Percentiles rank a stretch among this genome's conserved stretches.
These are phyloP conservation scores for Flaveria linearis DNA, from an alignment of 129 eudicot species.

Conservation along the genomic window DNA sequence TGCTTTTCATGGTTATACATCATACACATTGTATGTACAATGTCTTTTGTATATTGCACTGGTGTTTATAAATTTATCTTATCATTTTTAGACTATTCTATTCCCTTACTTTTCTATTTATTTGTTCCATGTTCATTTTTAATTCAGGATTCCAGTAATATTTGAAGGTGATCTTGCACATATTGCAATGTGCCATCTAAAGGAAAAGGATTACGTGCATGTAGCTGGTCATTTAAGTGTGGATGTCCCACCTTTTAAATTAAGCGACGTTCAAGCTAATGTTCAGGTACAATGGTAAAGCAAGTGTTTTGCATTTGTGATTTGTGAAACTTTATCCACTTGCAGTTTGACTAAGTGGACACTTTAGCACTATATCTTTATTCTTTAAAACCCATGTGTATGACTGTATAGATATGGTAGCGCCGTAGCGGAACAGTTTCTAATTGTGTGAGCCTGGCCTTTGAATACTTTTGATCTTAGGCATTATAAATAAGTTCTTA, in stretches of 20 bases:
- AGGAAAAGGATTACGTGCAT: conserved; percentile 65
- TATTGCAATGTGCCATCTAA: conserved; percentile 71
- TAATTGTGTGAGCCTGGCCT: neutral
- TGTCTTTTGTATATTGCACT: conserved; percentile 15
- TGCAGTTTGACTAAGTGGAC: conserved; percentile 8
- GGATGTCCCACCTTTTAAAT: conserved; percentile 49
- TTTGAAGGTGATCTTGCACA: conserved; percentile 93
- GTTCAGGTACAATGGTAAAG: conserved; percentile 49
- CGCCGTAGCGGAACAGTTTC: too few relatives aligned
- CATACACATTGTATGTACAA: conserved; percentile 12
- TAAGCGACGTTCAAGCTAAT: conserved; percentile 51
- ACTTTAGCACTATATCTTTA: neutral
- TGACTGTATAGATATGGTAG: conserved; percentile 10
- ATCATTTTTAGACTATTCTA: neutral
- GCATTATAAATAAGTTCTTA: conserved; percentile 8
- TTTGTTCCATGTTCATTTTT: conserved; percentile 1
- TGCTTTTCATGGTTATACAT: conserved; percentile 11
- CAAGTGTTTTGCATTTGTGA: conserved; percentile 16
- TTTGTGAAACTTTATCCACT: conserved; percentile 3
- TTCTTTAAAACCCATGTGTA: neutral
- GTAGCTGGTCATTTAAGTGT: conserved; percentile 67
- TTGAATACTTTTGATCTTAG: neutral
- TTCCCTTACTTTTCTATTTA: neutral
- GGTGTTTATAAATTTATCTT: neutral
- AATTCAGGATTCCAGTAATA: conserved; percentile 65